Conservation (phyloP, 176 grass and related monocot species). For the Phyllostachys edulis region DNA sequence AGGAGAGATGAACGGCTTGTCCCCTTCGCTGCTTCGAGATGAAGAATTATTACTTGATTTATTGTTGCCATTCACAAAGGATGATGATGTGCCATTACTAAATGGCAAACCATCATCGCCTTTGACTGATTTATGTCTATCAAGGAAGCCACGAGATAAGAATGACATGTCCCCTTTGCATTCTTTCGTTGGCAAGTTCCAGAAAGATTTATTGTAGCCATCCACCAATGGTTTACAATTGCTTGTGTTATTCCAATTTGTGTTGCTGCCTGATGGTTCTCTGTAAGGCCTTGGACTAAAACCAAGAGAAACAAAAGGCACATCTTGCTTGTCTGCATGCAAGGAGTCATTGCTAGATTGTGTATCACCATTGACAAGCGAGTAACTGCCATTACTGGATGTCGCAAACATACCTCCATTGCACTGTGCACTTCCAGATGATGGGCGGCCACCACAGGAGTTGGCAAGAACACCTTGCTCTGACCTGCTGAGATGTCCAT, state of each 20-base stretch:
- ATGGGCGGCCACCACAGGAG: slow-evolving; percentile 3
- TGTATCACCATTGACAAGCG: slow-evolving; percentile 1
- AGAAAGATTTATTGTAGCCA: background rate
- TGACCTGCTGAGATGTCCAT: slow-evolving; percentile 33
- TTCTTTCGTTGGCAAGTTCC: background rate
- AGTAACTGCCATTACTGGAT: slow-evolving; percentile 15
- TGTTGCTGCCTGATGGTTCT: slow-evolving; percentile 33
- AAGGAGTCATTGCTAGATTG: slow-evolving; percentile 12
- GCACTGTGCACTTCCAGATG: slow-evolving; percentile 36
- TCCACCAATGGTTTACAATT: slow-evolving; percentile 5
- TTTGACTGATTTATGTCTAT: slow-evolving; percentile 30
- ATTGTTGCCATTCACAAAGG: slow-evolving; percentile 27
- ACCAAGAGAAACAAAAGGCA: slow-evolving; percentile 32
- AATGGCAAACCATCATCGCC: slow-evolving; percentile 18
- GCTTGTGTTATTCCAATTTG: slow-evolving; percentile 18
- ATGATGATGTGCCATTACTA: slow-evolving; percentile 34
- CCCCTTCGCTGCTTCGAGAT: slow-evolving; percentile 11
- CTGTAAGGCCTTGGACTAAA: slow-evolving; percentile 44
- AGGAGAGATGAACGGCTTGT: slow-evolving; percentile 10
- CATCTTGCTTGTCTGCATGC: slow-evolving; percentile 19
- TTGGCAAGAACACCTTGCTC: slow-evolving; percentile 30
- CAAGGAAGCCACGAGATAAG: slow-evolving; percentile 38
- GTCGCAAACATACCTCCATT: slow-evolving; percentile 34
- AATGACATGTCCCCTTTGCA: slow-evolving; percentile 43
- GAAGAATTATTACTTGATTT: slow-evolving; percentile 28